Base-by-base conservation (phyloP, 2,329 filamentous ascomycete genomes). In the Fusarium sp. region DNA sequence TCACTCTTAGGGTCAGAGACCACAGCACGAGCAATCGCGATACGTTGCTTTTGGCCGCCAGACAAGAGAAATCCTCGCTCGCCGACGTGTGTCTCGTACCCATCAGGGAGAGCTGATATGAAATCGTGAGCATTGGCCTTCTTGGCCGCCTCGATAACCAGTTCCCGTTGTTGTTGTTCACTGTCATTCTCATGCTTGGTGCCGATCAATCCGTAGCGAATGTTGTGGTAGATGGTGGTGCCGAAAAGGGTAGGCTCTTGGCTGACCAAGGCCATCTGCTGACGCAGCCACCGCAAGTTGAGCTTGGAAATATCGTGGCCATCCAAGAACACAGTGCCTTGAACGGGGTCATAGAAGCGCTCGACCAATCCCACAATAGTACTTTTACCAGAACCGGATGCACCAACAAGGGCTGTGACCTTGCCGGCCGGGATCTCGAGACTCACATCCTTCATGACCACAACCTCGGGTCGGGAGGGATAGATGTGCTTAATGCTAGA, bases 41-140 rank as follows among this genome's bases (percentile, higher is more conserved):
- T 97, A 73, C 96, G 93, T 81, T 98, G 96, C 80, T 98, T 97
- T 81, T 99, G 96, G 37, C 96, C 96, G 78, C 96, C 96, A 59
- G 94, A 97, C 9, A 99, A 86, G 55, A 98, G 83, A 78, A 97
- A 97, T 10, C 96, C 96, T 68, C 95, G 91, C 80, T 98, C 94
- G 60, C 96, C 96, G n/a, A 98, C 95, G 71, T 97, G 91, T 0
- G 96, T 98, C 71, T 97, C 89, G 75, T 98, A 98, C 2, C 93
- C 92, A 72, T 98, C 92, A 0, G 96, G 94, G 1, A 98, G 87
- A 12, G 87, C 82, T 7, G 85, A 88, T 71, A 99, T 91, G 78
- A 99, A 99, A 70, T 97, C 94, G 78, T 98, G 95, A 1, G 95
- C 95, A 73, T 98, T 98, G 13, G 96, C 93, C 86, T 93, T 97